Conservation (phyloP, 1,284 basidiomycete genomes). For the Irpex lacteus region DNA sequence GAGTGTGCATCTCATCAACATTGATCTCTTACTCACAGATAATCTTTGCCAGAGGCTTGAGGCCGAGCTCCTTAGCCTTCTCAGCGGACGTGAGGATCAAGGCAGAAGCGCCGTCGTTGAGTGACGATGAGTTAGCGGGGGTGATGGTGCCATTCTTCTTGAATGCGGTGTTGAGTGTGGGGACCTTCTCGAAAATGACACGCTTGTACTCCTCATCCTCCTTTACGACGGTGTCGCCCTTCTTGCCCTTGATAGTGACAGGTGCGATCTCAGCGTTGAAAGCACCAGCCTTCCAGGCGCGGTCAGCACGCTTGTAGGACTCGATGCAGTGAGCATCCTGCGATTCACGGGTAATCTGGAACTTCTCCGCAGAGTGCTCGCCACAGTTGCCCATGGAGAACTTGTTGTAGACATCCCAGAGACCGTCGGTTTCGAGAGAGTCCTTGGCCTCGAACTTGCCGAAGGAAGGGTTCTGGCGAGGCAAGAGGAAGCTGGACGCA, state of each 20-base stretch:
- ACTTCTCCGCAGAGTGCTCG: slow-evolving; percentile 84
- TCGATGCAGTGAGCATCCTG: slow-evolving; percentile 91
- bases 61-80: slow-evolving; percentile 84
- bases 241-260: slow-evolving; percentile 92
- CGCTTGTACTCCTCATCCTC: slow-evolving; percentile 99
- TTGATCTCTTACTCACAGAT: slow-evolving; percentile 57
- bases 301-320: slow-evolving; percentile 91
- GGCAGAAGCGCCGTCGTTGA: slow-evolving; percentile 98
- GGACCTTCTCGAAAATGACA: slow-evolving; percentile 91
- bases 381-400: slow-evolving; percentile 97
- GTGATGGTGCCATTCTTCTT: slow-evolving; percentile 92
- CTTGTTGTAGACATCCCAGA: slow-evolving; percentile 96
- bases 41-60: slow-evolving; percentile 90
- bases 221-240: slow-evolving; percentile 84
- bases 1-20: not conserved
- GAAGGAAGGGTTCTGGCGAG: slow-evolving; percentile 84
- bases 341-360: slow-evolving; percentile 80
- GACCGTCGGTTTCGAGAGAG: slow-evolving; percentile 89
- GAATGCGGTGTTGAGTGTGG: slow-evolving; percentile 85
- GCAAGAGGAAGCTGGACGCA: slow-evolving; percentile 78
- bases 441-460: slow-evolving; percentile 89
- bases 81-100: slow-evolving; percentile 91
- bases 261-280: slow-evolving; percentile 92
- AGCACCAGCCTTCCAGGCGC: slow-evolving; percentile 84
- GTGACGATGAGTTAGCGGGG: slow-evolving; percentile 92